phyloP scores from a whole-genome alignment of 1,284 basidiomycete genomes.

The Heterobasidion irregulare region DNA sequence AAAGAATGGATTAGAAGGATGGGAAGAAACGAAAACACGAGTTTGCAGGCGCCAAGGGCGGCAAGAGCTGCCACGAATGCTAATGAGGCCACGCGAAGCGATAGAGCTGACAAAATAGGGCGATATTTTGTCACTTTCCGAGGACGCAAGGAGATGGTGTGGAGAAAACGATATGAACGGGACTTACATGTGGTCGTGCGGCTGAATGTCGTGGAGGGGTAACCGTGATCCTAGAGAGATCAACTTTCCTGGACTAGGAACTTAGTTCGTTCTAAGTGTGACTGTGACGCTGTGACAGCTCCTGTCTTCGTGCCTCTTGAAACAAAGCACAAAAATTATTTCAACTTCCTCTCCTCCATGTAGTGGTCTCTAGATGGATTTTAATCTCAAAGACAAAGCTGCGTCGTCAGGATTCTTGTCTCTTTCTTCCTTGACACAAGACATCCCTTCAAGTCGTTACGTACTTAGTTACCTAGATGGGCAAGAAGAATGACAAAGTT shows the following conservation, averaged over 20 bases:
- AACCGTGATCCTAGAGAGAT: conserved; percentile 7
- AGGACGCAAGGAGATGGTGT: background rate
- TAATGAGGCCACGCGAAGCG: background rate
- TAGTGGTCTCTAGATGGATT: too few species aligned
- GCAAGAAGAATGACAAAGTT: conserved; percentile 3
- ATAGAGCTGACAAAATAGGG: background rate
- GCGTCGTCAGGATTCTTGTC: too few species aligned
- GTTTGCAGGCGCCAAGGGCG: background rate
- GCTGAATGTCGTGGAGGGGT: conserved; percentile 2
- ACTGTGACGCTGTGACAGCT: conserved; percentile 8
- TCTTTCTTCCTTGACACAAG: background rate
- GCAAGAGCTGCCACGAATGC: background rate
- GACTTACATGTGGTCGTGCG: background rate
- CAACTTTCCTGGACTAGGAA: conserved; percentile 14
- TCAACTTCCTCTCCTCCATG: too few species aligned
- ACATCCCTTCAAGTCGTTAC: conserved; percentile 5
- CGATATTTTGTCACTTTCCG: background rate
- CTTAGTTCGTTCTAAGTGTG: conserved; percentile 17
- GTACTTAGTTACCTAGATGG: conserved; percentile 11
- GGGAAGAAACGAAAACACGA: background rate
- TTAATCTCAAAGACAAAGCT: too few species aligned
- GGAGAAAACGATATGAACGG: background rate
- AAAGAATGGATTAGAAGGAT: too few species aligned
- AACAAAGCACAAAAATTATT: background rate
- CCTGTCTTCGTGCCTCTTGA: background rate